phyloP scores from a whole-genome alignment of 176 grass and related monocot genomes.

The Tuctoria greenei region DNA sequence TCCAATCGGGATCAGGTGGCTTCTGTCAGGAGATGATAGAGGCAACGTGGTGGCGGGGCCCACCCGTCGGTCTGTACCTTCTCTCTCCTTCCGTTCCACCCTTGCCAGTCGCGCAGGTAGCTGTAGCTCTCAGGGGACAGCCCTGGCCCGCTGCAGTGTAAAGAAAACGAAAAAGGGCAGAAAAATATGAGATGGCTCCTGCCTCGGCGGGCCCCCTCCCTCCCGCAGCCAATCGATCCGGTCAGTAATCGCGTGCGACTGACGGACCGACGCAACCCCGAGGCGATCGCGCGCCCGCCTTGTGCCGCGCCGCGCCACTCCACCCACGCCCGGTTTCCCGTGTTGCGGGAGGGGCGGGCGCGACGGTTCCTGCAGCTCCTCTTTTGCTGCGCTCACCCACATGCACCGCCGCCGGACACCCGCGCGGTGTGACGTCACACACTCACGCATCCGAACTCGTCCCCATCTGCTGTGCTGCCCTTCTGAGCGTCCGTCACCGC shows the following conservation, averaged over 20 bases:
- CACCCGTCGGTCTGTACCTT: slow-evolving; percentile 6
- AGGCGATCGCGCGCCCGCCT: no score
- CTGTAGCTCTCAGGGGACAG: slow-evolving; percentile 32
- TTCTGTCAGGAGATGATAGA: slow-evolving; percentile 45
- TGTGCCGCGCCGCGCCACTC: no score
- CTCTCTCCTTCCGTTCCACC: neutral
- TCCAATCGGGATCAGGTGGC: slow-evolving; percentile 70
- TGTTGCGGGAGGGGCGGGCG: no score
- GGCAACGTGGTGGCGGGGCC: slow-evolving; percentile 37
- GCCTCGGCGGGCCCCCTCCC: no score
- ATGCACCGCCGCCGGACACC: no score
- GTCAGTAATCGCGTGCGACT: neutral
- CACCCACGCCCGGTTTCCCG: neutral
- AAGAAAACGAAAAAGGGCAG: slow-evolving; percentile 17
- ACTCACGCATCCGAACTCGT: slow-evolving; percentile 16
- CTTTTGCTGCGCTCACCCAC: slow-evolving; percentile 17
- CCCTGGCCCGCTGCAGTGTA: neutral
- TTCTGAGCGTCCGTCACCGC: neutral
- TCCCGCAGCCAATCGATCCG: neutral
- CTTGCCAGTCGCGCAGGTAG: slow-evolving; percentile 28
- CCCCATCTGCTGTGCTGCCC: neutral
- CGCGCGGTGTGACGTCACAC: neutral
- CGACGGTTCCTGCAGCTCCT: no score
- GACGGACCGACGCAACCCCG: neutral
- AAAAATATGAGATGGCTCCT: neutral